phyloP scores from a whole-genome alignment of 192 early-diverging fungal species.

The Coemansia reversa region DNA sequence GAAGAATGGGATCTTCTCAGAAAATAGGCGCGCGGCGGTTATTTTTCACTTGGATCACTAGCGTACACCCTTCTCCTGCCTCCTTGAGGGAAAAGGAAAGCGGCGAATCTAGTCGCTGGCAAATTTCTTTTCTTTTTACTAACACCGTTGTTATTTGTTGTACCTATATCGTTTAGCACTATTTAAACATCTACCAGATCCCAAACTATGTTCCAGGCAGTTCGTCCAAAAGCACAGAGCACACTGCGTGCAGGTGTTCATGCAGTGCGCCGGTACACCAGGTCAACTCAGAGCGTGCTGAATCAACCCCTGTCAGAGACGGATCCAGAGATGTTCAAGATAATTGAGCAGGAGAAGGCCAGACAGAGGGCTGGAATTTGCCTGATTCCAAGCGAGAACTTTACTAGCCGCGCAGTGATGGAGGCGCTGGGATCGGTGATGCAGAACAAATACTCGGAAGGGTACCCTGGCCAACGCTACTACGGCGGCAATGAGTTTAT shows the following conservation, averaged over 20 bases:
- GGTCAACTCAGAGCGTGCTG: slow-evolving; percentile 53
- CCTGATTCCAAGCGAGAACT: slow-evolving; percentile 98
- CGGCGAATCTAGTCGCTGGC: background rate
- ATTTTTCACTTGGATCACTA: too few species aligned
- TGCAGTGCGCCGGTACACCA: slow-evolving; percentile 18
- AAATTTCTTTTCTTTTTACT: slow-evolving; percentile 1
- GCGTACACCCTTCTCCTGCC: too few species aligned
- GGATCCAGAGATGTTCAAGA: slow-evolving; percentile 91
- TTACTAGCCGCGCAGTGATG: slow-evolving; percentile 95
- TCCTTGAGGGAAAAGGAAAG: background rate
- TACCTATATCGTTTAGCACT: background rate
- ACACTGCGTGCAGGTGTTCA: slow-evolving; percentile 5
- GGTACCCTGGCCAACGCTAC: slow-evolving; percentile 95
- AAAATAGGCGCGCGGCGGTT: too few species aligned
- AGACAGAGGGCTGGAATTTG: slow-evolving; percentile 91
- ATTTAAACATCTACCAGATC: too few species aligned
- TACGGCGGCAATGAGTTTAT: slow-evolving; percentile 99
- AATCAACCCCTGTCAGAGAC: slow-evolving; percentile 72
- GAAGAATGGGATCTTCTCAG: too few species aligned
- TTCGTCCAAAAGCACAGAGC: background rate
- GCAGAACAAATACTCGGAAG: slow-evolving; percentile 99
- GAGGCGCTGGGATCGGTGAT: slow-evolving; percentile 94
- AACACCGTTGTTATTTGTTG: slow-evolving; percentile 3
- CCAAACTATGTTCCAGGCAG: slow-evolving; percentile 9
- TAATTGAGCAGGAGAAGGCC: slow-evolving; percentile 93